Percentiles rank a stretch among this genome's conserved stretches.
phyloP scores from a whole-genome alignment of 441 rosid genomes.

The Bruguiera hainesii region DNA sequence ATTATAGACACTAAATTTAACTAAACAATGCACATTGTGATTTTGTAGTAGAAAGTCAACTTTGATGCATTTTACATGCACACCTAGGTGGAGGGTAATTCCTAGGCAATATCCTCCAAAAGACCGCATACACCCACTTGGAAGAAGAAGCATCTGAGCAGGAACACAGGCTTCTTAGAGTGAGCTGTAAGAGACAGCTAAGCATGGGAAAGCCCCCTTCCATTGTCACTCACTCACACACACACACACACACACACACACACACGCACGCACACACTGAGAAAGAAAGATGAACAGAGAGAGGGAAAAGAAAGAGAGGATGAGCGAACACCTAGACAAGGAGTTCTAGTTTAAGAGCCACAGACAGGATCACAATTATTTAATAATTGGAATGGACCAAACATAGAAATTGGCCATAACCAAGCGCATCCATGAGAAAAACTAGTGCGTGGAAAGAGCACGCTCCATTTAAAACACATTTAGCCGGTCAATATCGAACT shows the following conservation, averaged over 20 bases:
- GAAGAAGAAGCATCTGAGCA: slow-evolving; percentile 46
- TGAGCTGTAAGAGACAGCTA: slow-evolving; percentile 58
- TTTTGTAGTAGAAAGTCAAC: not conserved
- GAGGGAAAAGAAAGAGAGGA: slow-evolving; percentile 9
- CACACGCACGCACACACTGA: not conserved
- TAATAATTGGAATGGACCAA: slow-evolving; percentile 12
- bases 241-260: too few species aligned
- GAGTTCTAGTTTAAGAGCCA: slow-evolving; percentile 19
- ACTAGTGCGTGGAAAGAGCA: slow-evolving; percentile 14
- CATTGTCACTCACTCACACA: slow-evolving; percentile 29
- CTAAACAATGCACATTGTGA: too few species aligned
- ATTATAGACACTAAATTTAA: slow-evolving; percentile 3
- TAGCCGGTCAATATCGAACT: too few species aligned
- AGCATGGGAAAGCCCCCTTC: slow-evolving; percentile 64
- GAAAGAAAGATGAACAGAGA: slow-evolving; percentile 1
- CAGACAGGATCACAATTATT: slow-evolving; percentile 1
- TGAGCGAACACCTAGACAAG: slow-evolving; percentile 9
- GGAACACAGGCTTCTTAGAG: slow-evolving; percentile 49
- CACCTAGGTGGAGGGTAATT: slow-evolving; percentile 81
- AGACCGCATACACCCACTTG: slow-evolving; percentile 73
- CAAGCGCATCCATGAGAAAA: slow-evolving; percentile 21
- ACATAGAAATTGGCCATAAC: slow-evolving; percentile 1
- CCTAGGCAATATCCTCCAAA: slow-evolving; percentile 71
- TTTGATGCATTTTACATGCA: slow-evolving; percentile 5
- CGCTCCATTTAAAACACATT: slow-evolving; percentile 22